Conservation (phyloP, 768 basidiomycete genomes). For the Lactarius sanguifluus region DNA sequence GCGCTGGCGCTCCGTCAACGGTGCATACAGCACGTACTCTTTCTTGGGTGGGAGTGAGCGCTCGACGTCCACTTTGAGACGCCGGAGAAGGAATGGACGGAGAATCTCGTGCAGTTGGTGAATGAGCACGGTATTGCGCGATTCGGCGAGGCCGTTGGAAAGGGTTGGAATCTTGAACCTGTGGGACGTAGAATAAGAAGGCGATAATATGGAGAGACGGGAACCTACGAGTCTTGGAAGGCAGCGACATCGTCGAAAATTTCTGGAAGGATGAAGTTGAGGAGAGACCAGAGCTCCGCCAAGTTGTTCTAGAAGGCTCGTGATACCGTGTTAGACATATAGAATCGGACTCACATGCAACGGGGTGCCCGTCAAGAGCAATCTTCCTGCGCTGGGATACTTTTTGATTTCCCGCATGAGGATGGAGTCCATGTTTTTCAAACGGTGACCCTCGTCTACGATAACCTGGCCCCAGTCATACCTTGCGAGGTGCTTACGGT, state of each 20-base stretch:
- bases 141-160: slow-evolving; percentile 53
- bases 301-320: slow-evolving; percentile 75
- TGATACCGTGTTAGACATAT: not conserved
- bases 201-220: slow-evolving; percentile 7
- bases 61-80: slow-evolving; percentile 88
- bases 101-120: slow-evolving; percentile 84
- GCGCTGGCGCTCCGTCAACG: slow-evolving; percentile 79
- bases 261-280: slow-evolving; percentile 95
- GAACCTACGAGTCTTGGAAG: slow-evolving; percentile 81
- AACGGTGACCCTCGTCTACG: slow-evolving; percentile 91
- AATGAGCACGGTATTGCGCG: slow-evolving; percentile 66
- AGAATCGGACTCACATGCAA: slow-evolving; percentile 64
- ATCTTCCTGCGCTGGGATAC: slow-evolving; percentile 78
- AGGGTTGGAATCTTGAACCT: slow-evolving; percentile 76
- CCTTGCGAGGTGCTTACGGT: slow-evolving; percentile 60
- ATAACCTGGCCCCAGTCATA: slow-evolving; percentile 91
- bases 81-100: slow-evolving; percentile 90
- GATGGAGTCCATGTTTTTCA: slow-evolving; percentile 93
- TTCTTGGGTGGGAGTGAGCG: slow-evolving; percentile 84
- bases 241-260: slow-evolving; percentile 87
- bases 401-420: slow-evolving; percentile 89
- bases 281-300: slow-evolving; percentile 88
- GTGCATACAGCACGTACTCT: slow-evolving; percentile 92
- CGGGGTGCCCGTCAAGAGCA: slow-evolving; percentile 96
- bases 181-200: not conserved